Evolutionary conservation across 805 yeast genomes (phyloP), one percentile per base, ranked within the genome.

Genomic region (Saccharomycopsis fermentans): DNA sequence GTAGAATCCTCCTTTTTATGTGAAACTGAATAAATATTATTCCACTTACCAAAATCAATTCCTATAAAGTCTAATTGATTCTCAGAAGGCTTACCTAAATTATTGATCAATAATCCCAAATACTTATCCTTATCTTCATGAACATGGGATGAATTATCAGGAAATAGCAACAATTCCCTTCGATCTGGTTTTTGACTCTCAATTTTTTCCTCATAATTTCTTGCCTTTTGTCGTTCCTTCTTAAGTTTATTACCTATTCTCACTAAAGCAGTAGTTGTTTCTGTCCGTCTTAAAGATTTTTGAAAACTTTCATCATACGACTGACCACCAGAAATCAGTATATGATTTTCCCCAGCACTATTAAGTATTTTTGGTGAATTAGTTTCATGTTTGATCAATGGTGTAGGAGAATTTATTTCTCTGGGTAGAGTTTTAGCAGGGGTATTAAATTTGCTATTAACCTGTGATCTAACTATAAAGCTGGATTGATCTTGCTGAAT

Each of bases 1-100:
- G 35, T 82, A 3, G 29, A 6, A 9, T 43, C 50, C 12, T 43
- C 50, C n/a, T 24, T 43, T 16, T 43, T 43, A 17, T 43, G 50
- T 50, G 81, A 79, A 14, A 79, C 78, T 0, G 98, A 96, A 65
- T 89, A 89, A 1, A 90, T 96, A 70, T 87, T 90, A 58, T 84
- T 84, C 99, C 99, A 94, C 59, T 96, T 79, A 5, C 96, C 92
- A 52, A 81, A 83, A n/a, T 82, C 77, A 8, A 83, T 73, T 58
- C 81, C 77, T 11, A 79, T 77, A 16, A 84, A 72, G 8, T 81
- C 52, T 16, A 58, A 50, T 24, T 57, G 55, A 12, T 26, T 71
- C 55, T 81, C 84, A 1, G 77, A 72, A 4, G 81, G 73, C 6
- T 84, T 84, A 59, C 80, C 80, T 0, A 97, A 97, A 65, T 91